Percentiles rank a stretch among this genome's conserved stretches.
Conservation (phyloP, 495 filamentous ascomycete genomes). For the Penicillium waksmanii region DNA sequence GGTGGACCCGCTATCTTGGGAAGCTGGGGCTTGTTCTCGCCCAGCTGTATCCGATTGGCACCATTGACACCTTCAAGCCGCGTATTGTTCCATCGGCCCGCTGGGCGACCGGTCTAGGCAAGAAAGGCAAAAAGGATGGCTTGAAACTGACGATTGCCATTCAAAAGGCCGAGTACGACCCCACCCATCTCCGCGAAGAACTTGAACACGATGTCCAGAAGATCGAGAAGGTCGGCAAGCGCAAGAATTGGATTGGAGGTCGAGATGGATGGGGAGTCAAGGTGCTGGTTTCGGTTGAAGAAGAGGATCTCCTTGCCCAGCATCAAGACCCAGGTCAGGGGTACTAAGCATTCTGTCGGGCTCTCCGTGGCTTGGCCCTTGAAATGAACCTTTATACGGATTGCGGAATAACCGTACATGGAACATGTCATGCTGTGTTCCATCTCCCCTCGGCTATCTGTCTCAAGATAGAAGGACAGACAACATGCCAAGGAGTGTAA, state of each 20-base stretch:
- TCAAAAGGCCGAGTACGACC: slow-evolving; percentile 34
- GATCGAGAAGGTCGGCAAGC: slow-evolving; percentile 38
- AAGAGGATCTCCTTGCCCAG: slow-evolving; percentile 23
- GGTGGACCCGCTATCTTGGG: slow-evolving; percentile 68
- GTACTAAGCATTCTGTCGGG: background rate
- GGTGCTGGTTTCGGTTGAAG: slow-evolving; percentile 28
- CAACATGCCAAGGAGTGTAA: background rate
- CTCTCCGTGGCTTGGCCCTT: background rate
- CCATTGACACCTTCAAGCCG: slow-evolving; percentile 33
- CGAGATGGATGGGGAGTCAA: slow-evolving; percentile 38
- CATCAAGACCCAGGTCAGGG: background rate
- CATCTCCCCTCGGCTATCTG: background rate
- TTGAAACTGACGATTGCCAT: slow-evolving; percentile 30
- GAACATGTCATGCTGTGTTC: no score
- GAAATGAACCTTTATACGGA: no score
- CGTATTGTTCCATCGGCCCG: slow-evolving; percentile 30
- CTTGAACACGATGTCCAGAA: slow-evolving; percentile 30
- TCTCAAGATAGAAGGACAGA: background rate
- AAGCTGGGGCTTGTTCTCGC: slow-evolving; percentile 32
- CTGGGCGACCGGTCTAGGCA: slow-evolving; percentile 31
- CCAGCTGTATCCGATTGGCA: slow-evolving; percentile 34
- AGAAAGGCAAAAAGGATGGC: slow-evolving; percentile 32
- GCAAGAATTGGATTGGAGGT: slow-evolving; percentile 41
- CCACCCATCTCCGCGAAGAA: slow-evolving; percentile 34
- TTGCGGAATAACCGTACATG: no score